These are phyloP conservation scores for Fusarium paranaense DNA, from an alignment of 2,329 filamentous ascomycete genomes.

Conservation along the genomic window DNA sequence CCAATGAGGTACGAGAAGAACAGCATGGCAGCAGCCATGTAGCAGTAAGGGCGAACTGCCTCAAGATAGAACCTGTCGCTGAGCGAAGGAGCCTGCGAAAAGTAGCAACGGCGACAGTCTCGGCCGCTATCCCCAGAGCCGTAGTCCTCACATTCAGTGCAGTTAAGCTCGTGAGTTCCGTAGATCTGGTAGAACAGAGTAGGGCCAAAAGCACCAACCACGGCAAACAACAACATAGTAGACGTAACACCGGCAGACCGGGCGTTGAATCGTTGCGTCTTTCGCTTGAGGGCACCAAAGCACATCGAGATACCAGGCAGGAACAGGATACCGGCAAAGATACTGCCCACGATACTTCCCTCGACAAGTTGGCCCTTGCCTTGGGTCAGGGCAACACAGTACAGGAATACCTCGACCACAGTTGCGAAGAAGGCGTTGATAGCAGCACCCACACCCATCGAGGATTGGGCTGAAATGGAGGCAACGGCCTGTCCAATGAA, in stretches of 20 bases:
- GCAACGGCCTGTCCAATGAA: conserved; percentile 99
- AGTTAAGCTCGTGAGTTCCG: conserved; percentile 95
- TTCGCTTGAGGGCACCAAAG: conserved; percentile 96
- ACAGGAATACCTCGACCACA: conserved; percentile 96
- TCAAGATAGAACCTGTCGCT: conserved; percentile 90
- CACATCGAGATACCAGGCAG: conserved; percentile 97
- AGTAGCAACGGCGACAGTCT: conserved; percentile 94
- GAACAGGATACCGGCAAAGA: conserved; percentile 96
- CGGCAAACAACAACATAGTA: conserved; percentile 96
- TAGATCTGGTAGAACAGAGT: conserved; percentile 99
- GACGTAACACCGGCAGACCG: conserved; percentile 96
- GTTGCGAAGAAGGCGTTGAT: conserved; percentile 99
- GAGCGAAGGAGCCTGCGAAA: conserved; percentile 85
- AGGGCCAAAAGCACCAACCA: conserved; percentile 94
- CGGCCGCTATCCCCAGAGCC: conserved; percentile 56
- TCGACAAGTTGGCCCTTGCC: conserved; percentile 95
- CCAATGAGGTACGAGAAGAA: conserved; percentile 96
- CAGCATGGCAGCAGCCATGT: conserved; percentile 84
- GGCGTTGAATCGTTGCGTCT: conserved; percentile 98
- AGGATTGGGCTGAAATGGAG: conserved; percentile 97
- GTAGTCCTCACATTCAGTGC: conserved; percentile 71
- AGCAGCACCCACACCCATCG: conserved; percentile 96
- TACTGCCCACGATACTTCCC: conserved; percentile 96
- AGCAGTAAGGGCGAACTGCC: conserved; percentile 93
- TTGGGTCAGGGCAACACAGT: conserved; percentile 92